Evolutionary conservation across 1,284 basidiomycete species (phyloP), one percentile per base, ranked within the genome.

Genomic region (Marasmius tenuissimus): DNA sequence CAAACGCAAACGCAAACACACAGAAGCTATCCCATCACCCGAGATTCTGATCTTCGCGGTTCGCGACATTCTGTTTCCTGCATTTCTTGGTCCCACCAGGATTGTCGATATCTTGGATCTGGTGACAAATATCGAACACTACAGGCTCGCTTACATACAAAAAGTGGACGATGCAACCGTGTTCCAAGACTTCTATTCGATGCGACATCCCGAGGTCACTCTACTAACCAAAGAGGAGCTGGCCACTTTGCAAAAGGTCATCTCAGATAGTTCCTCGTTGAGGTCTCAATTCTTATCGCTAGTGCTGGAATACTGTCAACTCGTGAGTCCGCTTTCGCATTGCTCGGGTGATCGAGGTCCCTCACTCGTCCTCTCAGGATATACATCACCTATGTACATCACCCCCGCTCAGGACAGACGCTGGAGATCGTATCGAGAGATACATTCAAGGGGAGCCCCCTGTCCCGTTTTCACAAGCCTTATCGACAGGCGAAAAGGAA

Each of bases 71-170:
- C 65, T 81, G 9, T 70, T 59, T 6, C 81, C 78, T 1, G 65
- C 63, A 10, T 54, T 54, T 3, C 70, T 79, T 56, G 70, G 71
- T 35, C 58, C 72, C 8, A 67, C 70, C 3, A 73, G 75, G 60
- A 73, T 79, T 35, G 73, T 77, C 1, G 73, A 79, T 34, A 61
- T 81, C n/a, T 73, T 81, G 38, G 70, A 81, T 59, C 71, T 80
- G 20, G 67, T 83, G 38, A 68, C 78, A 1, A 73, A 71, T 33
- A 66, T 80, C 47, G 82, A 83, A 61, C 72, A 71, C 37, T 76
- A 77, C 59, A 77, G 81, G 14, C 69, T 70, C 10, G 68, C 70
- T 10, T 72, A 72, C 0, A 61, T 70, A 2, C 63, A 71, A 47
- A 71, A 71, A 38, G 73, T 71, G 2, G 66, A 68, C 1, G 65